These are phyloP conservation scores for Tremella mesenterica DNA, from an alignment of 768 basidiomycete genomes.

Conservation along the genomic window DNA sequence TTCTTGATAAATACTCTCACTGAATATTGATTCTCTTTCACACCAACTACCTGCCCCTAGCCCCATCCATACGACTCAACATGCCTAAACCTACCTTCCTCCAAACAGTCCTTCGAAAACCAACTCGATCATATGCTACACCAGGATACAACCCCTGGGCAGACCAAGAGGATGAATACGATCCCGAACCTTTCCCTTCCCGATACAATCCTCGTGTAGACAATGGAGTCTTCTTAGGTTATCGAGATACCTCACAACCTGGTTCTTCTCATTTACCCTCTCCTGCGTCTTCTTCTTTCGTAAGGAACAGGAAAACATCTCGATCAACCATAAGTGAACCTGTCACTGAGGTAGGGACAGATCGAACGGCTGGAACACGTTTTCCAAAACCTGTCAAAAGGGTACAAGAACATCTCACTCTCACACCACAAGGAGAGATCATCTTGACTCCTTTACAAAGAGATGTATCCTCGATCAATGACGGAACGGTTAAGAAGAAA, in stretches of 20 bases:
- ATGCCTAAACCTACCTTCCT: conserved; percentile 40
- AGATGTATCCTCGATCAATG: background rate
- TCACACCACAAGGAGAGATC: conserved; percentile 10
- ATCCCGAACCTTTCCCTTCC: conserved; percentile 7
- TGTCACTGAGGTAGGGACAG: background rate
- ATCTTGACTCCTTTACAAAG: background rate
- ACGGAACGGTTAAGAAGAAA: conserved; percentile 26
- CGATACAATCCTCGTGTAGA: conserved; percentile 10
- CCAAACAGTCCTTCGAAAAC: conserved; percentile 32
- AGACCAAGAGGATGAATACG: conserved; percentile 9
- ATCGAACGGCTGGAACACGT: conserved; percentile 9
- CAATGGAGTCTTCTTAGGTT: conserved; percentile 13
- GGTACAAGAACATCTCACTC: conserved; percentile 17
- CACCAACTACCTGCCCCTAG: background rate
- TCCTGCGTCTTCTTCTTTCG: background rate
- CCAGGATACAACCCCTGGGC: conserved; percentile 31
- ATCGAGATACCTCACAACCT: background rate
- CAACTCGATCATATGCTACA: conserved; percentile 34
- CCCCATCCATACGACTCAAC: background rate
- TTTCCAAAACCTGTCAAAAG: conserved; percentile 29
- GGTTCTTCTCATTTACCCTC: too few species aligned
- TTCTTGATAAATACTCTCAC: too few species aligned
- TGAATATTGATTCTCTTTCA: too few species aligned
- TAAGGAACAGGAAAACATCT: background rate
- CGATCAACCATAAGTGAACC: background rate